These are phyloP conservation scores for Lipomyces kockii DNA, from an alignment of 805 yeast species.

Conservation along the genomic window DNA sequence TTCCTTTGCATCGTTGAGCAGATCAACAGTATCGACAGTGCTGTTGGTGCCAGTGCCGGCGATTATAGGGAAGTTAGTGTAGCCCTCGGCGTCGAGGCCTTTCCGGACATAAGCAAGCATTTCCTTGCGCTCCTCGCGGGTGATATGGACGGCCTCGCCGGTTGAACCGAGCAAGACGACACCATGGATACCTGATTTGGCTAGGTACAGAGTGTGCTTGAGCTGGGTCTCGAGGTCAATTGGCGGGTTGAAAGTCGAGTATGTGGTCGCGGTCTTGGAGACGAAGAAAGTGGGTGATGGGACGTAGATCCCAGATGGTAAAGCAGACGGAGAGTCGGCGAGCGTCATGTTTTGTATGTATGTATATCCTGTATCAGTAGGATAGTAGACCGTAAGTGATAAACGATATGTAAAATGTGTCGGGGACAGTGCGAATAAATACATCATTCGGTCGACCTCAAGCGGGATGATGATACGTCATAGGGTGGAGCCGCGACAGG, in stretches of 20 bases:
- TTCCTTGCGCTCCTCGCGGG: conserved; percentile 51
- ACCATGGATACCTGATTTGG: conserved; percentile 54
- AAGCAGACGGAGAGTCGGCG: conserved; percentile 2
- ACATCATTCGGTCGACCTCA: no score
- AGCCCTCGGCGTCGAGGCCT: conserved; percentile 47
- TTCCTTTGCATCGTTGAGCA: conserved; percentile 40
- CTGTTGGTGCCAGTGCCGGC: conserved; percentile 58
- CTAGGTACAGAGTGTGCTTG: conserved; percentile 52
- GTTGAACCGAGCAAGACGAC: conserved; percentile 58
- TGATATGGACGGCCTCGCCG: conserved; percentile 59
- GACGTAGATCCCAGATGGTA: conserved; percentile 51
- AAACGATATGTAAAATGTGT: neutral
- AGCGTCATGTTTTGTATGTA: neutral
- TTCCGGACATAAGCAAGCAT: conserved; percentile 41
- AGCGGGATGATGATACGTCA: neutral
- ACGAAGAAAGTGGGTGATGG: conserved; percentile 62
- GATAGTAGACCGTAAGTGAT: neutral
- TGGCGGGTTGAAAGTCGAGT: conserved; percentile 25
- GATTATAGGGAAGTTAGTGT: conserved; percentile 50
- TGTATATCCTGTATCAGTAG: neutral
- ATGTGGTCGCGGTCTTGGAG: conserved; percentile 43
- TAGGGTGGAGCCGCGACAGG: neutral
- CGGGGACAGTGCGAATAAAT: no score
- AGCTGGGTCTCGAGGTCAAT: conserved; percentile 54
- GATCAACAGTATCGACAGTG: conserved; percentile 52